A percentile compares a stretch with the other conserved stretches of the same genome.
These are phyloP conservation scores for Ormosia emarginata DNA, from an alignment of 306 rosid genomes.

Conservation along the genomic window DNA sequence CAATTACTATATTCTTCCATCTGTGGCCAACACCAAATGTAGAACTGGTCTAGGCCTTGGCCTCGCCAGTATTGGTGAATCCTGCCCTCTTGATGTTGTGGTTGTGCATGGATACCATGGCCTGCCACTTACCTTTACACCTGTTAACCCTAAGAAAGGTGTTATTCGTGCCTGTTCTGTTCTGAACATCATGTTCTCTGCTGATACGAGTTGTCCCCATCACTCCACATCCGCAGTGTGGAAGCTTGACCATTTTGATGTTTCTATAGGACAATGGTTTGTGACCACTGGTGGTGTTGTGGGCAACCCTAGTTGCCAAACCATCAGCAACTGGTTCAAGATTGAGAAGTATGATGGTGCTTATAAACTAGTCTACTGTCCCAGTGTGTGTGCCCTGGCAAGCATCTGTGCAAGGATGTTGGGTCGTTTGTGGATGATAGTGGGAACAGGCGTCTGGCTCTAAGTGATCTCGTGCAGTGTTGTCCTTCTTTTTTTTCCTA, in stretches of 20 bases:
- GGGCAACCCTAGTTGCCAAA: slow-evolving; percentile 39
- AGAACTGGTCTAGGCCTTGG: slow-evolving; percentile 30
- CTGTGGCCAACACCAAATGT: not conserved
- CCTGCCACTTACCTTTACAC: slow-evolving; percentile 24
- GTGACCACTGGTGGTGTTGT: slow-evolving; percentile 31
- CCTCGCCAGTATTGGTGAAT: slow-evolving; percentile 11
- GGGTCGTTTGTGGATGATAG: not conserved
- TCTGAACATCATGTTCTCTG: slow-evolving; percentile 40
- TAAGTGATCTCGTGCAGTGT: too few species aligned
- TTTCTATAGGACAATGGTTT: slow-evolving; percentile 17
- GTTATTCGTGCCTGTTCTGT: slow-evolving; percentile 32
- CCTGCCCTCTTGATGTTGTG: slow-evolving; percentile 42
- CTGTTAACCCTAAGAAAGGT: slow-evolving; percentile 26
- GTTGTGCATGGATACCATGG: slow-evolving; percentile 25
- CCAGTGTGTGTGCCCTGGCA: slow-evolving; percentile 8
- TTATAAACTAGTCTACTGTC: slow-evolving; percentile 51
- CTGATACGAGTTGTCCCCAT: not conserved
- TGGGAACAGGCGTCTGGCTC: slow-evolving; percentile 8
- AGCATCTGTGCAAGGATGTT: slow-evolving; percentile 13
- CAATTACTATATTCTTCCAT: slow-evolving; percentile 29
- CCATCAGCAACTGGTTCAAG: slow-evolving; percentile 40
- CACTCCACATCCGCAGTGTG: slow-evolving; percentile 32
- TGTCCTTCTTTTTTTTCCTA: too few species aligned
- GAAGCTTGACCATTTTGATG: slow-evolving; percentile 30
- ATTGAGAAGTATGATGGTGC: slow-evolving; percentile 34